Evolutionary conservation across 768 basidiomycete genomes (phyloP).

Genomic region (Russula emetica): DNA sequence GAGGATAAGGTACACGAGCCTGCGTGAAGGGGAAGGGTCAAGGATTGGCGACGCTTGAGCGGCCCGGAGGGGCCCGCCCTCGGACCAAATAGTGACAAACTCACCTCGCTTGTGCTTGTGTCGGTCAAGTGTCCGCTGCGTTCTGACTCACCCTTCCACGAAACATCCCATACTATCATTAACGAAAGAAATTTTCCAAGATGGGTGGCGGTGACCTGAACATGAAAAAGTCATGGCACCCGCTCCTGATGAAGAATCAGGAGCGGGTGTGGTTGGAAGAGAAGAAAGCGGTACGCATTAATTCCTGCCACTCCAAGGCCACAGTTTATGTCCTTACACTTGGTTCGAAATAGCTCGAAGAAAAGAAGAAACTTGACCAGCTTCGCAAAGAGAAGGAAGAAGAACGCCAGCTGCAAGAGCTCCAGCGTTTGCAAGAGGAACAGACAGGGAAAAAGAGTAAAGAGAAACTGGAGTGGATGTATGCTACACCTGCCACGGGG

Average conservation of each 20-base stretch:
- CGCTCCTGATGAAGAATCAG: slow-evolving; percentile 96
- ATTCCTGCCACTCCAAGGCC: background rate
- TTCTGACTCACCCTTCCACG: slow-evolving; percentile 17
- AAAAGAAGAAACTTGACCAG: slow-evolving; percentile 97
- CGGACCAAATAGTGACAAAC: slow-evolving; percentile 17
- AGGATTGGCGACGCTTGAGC: background rate
- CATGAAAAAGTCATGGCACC: slow-evolving; percentile 99
- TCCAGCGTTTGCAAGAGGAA: slow-evolving; percentile 92
- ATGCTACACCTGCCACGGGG: slow-evolving; percentile 95
- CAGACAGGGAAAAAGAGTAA: slow-evolving; percentile 91
- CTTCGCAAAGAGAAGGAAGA: slow-evolving; percentile 97
- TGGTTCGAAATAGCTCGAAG: slow-evolving; percentile 67
- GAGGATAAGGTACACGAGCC: background rate
- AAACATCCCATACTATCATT: slow-evolving; percentile 11
- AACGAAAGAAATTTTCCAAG: slow-evolving; percentile 41
- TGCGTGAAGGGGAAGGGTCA: background rate
- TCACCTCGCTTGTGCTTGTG: background rate
- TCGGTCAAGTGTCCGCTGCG: background rate
- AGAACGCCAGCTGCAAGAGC: slow-evolving; percentile 92
- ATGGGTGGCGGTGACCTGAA: slow-evolving; percentile 99
- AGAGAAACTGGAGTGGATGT: slow-evolving; percentile 99
- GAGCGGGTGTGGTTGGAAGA: slow-evolving; percentile 99
- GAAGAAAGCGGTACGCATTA: slow-evolving; percentile 77
- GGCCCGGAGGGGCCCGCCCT: background rate
- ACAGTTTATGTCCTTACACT: background rate